Percentiles rank a stretch among this genome's conserved stretches.
Conservation (phyloP, 2,329 filamentous ascomycete species). For the Claviceps maximensis region DNA sequence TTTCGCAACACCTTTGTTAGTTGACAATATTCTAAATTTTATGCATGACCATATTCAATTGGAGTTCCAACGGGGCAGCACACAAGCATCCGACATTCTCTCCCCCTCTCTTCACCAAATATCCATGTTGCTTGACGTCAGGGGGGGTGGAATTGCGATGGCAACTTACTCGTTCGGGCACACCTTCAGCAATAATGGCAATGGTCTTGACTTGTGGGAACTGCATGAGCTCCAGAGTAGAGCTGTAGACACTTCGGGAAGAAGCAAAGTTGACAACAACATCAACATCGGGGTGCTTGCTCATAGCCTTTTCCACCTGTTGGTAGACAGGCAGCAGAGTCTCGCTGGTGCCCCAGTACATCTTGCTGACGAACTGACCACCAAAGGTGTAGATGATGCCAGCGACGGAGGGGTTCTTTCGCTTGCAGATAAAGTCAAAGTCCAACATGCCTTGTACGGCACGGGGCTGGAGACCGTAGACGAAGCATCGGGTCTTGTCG, state of each 20-base stretch:
- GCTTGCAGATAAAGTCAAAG: constrained; percentile 99
- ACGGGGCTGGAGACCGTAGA: constrained; percentile 96
- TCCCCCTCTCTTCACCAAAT: background rate
- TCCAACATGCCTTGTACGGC: constrained; percentile 90
- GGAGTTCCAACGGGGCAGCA: too few species aligned
- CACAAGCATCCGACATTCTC: too few species aligned
- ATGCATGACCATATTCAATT: too few species aligned
- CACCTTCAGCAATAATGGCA: constrained; percentile 98
- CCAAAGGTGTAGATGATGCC: constrained; percentile 99
- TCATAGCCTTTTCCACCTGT: constrained; percentile 78
- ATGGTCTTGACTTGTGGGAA: constrained; percentile 95
- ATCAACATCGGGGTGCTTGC: constrained; percentile 95
- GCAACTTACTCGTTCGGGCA: constrained; percentile 77
- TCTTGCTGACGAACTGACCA: constrained; percentile 99
- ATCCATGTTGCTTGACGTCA: background rate
- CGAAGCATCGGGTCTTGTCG: constrained; percentile 99
- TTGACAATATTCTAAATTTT: too few species aligned
- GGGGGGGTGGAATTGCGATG: background rate
- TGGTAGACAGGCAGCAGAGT: constrained; percentile 98
- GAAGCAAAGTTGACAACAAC: constrained; percentile 99
- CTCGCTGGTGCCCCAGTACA: constrained; percentile 99
- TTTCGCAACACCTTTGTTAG: background rate
- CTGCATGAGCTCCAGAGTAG: constrained; percentile 97
- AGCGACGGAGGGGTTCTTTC: constrained; percentile 85
- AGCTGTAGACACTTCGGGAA: constrained; percentile 95